Base-by-base conservation (phyloP, 306 rosid species). In the Vigna angularis region DNA sequence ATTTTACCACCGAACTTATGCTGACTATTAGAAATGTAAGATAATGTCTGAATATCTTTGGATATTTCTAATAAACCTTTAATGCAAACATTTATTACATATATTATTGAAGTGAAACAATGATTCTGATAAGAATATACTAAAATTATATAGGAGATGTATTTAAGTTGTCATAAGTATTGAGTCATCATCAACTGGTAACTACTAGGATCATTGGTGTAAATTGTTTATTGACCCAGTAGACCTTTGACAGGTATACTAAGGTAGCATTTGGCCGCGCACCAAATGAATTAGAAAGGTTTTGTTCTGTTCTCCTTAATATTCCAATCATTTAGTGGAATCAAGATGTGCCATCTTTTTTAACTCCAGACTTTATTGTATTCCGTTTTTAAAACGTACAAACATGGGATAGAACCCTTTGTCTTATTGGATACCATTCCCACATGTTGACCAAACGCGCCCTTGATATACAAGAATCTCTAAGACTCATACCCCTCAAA, bases 231-330 rank as follows among this genome's bases (percentile, higher is more conserved):
- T 65, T 38, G 26, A 49, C 49, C 45, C 42, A 66, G 72, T 42
- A 20, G 36, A 12, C 17, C 11, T 1, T 4, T 40, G 34, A 11
- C 12, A 0, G 16, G 51, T 65, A 18, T 18, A 4, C n/a, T 63
- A 36, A 5, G 15, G 69, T 34, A 62, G 68, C 2, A 16, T 30
- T 30, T 61, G 68, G 17, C 10, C n/a, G 2, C 50, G 17, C 47
- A 63, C 9, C 26, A n/a, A 36, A 36, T 63, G 69, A 62, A 62
- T 62, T 32, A 30, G 45, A 62, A 32, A 62, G 32, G 45, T 32
- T 62, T 32, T 62, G 67, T 16, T 62, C 22, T 32, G 45, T 62
- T 62, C 67, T 30, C 11, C 38, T 26, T 13, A 14, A 28, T 40
- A 40, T 61, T 61, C 20, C 44, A 61, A 61, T 18, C 67, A 14